Evolutionary conservation across 257 asterid species (phyloP), one percentile per base, ranked within the genome.

Genomic region (Solanum arcanum): DNA sequence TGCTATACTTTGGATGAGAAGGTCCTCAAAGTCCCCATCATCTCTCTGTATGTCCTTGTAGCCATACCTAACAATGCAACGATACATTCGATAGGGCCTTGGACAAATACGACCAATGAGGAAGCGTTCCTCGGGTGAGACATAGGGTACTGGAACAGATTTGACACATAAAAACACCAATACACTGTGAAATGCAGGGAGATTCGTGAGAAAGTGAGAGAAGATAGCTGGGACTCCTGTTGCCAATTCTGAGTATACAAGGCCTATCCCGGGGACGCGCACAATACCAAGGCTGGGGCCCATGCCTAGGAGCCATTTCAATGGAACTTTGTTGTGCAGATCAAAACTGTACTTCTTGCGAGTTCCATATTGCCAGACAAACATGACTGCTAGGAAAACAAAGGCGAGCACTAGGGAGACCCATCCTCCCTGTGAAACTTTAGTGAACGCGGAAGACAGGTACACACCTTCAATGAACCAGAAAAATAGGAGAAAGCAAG

Each of bases 121-220:
- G 87, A 93, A 93, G 75, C 95, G 84, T 84, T 93, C 96, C 87
- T 90, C 88, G 44, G 88, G 91, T 12, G 87, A 72, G 39, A 93
- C 90, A 37, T 82, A 86, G 7, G 96, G 96, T 18, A 93, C 91
- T 8, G 91, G 96, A 62, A 93, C 95, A 23, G 90, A 90, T 86
- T 93, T 92, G 39, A 92, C 89, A 25, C 94, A 93, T 37, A 93
- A 92, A 76, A 93, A 77, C n/a, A 94, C 91, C 70, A 93, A 87
- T 35, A 93, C 94, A 42, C 92, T 87, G 86, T 94, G 97, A 85
- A 94, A 93, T 62, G 97, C 95, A 11, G 97, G 97, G 83, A 94
- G 90, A 78, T 93, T 93, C 5, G 95, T 91, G 39, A 94, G 91
- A 37, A 94, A 92, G 86, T 93, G 97, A 44, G 92, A 89, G 85